Evolutionary conservation across 2,329 filamentous ascomycete species (phyloP), one percentile per base, ranked within the genome.

Genomic region (Periconia macrospinosa): DNA sequence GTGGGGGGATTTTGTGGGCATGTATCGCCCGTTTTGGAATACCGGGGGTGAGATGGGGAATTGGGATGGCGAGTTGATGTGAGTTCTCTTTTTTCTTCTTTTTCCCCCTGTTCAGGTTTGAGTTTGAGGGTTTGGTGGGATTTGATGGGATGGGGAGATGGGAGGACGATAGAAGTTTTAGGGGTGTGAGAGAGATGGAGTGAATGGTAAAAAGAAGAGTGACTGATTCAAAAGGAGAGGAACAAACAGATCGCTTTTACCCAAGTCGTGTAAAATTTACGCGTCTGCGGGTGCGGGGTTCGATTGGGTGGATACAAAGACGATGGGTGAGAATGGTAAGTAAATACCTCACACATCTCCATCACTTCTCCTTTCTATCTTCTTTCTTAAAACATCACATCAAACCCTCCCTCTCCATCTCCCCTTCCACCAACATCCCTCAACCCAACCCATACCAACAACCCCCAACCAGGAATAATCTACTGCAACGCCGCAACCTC

Each of bases 401-500:
- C 23, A 35, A 14, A 33, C 41, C 15, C 35, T 47, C 23, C 23
- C 23, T 35, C 30, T 40, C 45, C 27, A 13, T 14, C 20, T 13
- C 41, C 17, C 43, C 14, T 23, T 33, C 23, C 37, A 14, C n/a
- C n/a, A n/a, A n/a, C 42, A 23, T 17, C 10, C 42, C n/a, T 27
- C 1, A 6, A 14, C 33, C 33, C 11, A 37, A 37, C n/a, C n/a
- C n/a, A n/a, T n/a, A n/a, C n/a, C n/a, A n/a, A 3, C 33, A 37
- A 37, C 33, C 33, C 52, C 10, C 17, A n/a, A 6, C 35, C 13
- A 82, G 82, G 85, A 37, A 83, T 89, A 57, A 74, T 87, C 48
- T 91, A 91, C 74, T 91, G 88, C 78, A 91, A 91, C 73, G 82
- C 85, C 2, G 87, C 87, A 1, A 80, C 85, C 1, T 87, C 88